These are phyloP conservation scores for Phellopilus nigrolimitatus DNA, from an alignment of 1,284 basidiomycete genomes.

Conservation along the genomic window DNA sequence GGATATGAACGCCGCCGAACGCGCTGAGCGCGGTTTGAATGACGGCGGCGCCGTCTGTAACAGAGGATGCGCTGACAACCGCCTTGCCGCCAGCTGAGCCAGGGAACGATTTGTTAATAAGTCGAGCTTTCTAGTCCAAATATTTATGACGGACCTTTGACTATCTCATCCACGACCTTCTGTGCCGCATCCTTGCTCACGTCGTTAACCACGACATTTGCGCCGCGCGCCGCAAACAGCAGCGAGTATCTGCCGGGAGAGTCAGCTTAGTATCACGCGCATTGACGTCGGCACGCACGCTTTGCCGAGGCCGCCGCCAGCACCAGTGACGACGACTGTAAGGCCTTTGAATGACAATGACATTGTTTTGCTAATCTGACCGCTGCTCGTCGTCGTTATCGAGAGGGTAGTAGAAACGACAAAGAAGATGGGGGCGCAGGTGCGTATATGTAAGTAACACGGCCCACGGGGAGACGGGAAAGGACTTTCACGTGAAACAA, in stretches of 20 bases:
- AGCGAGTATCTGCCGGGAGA: slow-evolving; percentile 72
- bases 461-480: too few species aligned
- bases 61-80: slow-evolving; percentile 83
- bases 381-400: too few species aligned
- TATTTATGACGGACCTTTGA: slow-evolving; percentile 50
- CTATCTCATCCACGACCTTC: slow-evolving; percentile 90
- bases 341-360: slow-evolving; percentile 81
- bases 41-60: slow-evolving; percentile 83
- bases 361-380: not conserved
- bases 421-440: not conserved
- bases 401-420: too few species aligned
- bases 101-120: not conserved
- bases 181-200: slow-evolving; percentile 87
- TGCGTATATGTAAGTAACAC: too few species aligned
- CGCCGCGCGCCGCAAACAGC: slow-evolving; percentile 87
- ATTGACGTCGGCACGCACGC: slow-evolving; percentile 50
- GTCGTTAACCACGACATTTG: slow-evolving; percentile 95
- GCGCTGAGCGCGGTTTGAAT: slow-evolving; percentile 85
- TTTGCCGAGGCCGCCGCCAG: slow-evolving; percentile 91
- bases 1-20: slow-evolving; percentile 79
- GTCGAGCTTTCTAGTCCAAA: slow-evolving; percentile 3
- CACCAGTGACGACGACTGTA: slow-evolving; percentile 92
- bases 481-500: not conserved
- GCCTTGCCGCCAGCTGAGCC: slow-evolving; percentile 79
- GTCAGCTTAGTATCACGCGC: slow-evolving; percentile 2